phyloP scores from a whole-genome alignment of 768 basidiomycete species.

The Amanita rimosa region DNA sequence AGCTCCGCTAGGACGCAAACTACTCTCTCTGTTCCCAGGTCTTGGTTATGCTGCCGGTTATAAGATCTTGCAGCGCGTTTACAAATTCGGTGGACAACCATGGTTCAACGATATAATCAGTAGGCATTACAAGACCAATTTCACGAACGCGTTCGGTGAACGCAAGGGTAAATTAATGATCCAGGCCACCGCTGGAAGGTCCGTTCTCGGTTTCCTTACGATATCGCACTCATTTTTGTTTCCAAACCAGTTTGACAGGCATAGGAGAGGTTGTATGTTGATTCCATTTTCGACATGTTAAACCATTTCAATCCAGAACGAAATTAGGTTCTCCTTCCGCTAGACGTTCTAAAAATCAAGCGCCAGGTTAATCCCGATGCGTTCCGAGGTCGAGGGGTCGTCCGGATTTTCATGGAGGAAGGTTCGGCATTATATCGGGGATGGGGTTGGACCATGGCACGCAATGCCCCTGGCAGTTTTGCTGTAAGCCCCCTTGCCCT shows the following conservation, averaged over 20 bases:
- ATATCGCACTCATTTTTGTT: not conserved
- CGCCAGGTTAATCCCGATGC: constrained; percentile 98
- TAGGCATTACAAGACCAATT: constrained; percentile 69
- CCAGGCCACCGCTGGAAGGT: constrained; percentile 93
- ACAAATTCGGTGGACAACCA: constrained; percentile 98
- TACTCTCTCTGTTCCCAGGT: constrained; percentile 93
- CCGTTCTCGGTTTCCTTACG: constrained; percentile 11
- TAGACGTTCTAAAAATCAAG: constrained; percentile 97
- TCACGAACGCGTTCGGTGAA: constrained; percentile 82
- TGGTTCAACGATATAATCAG: constrained; percentile 92
- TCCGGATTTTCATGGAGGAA: constrained; percentile 88
- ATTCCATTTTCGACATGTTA: not conserved
- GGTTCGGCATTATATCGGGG: constrained; percentile 89
- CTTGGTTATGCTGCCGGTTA: constrained; percentile 98
- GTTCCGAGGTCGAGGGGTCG: constrained; percentile 85
- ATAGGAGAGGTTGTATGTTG: constrained; percentile 89
- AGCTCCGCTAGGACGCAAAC: constrained; percentile 52
- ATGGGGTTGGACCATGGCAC: constrained; percentile 98
- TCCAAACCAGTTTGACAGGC: constrained; percentile 51
- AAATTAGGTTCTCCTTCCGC: constrained; percentile 74
- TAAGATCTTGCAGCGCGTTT: constrained; percentile 87
- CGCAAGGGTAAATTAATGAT: constrained; percentile 94
- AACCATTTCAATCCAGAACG: constrained; percentile 1
- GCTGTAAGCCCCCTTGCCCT: constrained; percentile 45
- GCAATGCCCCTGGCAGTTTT: constrained; percentile 93